Evolutionary conservation across 371 early-diverging fungal species (phyloP), one percentile per base, ranked within the genome.

Genomic region (Chytridium lagenaria): DNA sequence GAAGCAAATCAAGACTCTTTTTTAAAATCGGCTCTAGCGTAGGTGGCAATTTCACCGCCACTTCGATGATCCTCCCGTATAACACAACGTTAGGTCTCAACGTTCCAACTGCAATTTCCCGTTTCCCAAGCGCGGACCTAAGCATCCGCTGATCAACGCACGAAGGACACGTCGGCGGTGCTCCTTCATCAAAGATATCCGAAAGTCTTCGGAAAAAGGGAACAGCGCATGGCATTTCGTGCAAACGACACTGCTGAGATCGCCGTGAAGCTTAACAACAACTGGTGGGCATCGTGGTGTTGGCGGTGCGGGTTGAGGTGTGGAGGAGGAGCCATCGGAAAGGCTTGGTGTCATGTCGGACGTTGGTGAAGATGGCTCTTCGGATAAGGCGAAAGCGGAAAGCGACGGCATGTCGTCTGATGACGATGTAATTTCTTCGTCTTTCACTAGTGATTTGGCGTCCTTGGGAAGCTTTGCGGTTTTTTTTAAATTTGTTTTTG

Each of bases 51-150:
- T 44, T 87, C 78, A 91, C 50, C 61, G 61, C 88, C 94, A 57
- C 93, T 81, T 0, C 97, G 90, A 81, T 99, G 98, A 59, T 90
- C 90, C 82, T 99, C 99, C 98, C 93, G 83, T 99, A 99, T 1
- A 99, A 88, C 0, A 99, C 95, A 80, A 99, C 95, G 68, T 93
- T 93, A 7, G 99, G 98, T 38, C 99, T 89, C 59, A 99, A 80
- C 3, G 88, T 88, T 10, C 99, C 99, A 0, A 91, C 83, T 0
- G 93, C 86, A 15, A 91, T 76, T 51, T 85, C 81, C 38, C 96
- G 90, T 74, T 93, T 93, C 30, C 95, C 94, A 50, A 80, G 78
- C 1, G 88, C 86, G 34, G 80, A 82, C 50, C 96, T 90, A 22
- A 85, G 79, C 15, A 70, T 78, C 39, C 86, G 85, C 57, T 86